A percentile compares a stretch with the other conserved stretches of the same genome.
Evolutionary conservation across 306 rosid species (phyloP).

Genomic region (Cucumis melo): DNA sequence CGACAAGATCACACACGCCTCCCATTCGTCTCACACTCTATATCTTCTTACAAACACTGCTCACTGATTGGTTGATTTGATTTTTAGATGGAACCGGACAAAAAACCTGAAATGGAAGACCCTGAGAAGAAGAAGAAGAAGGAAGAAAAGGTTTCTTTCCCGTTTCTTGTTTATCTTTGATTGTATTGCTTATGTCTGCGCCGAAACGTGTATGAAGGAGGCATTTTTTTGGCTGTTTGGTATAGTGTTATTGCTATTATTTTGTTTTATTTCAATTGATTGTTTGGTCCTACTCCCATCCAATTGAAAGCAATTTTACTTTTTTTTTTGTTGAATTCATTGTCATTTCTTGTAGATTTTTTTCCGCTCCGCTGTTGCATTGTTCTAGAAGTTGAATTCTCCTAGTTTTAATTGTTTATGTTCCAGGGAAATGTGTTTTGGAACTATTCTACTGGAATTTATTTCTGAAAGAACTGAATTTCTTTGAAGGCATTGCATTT

Average conservation of each 20-base stretch:
- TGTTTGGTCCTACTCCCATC: too few relatives aligned
- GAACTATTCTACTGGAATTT: not conserved
- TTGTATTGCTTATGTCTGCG: too few relatives aligned
- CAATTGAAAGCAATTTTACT: not conserved
- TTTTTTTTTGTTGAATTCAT: not conserved
- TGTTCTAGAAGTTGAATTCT: not conserved
- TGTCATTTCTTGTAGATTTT: not conserved
- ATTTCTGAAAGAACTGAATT: not conserved
- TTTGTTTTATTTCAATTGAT: not conserved
- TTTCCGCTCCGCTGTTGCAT: not conserved
- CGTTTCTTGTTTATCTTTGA: not conserved
- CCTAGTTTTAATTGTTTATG: not conserved
- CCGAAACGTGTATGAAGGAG: not conserved
- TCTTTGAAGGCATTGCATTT: not conserved
- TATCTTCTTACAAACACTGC: too few relatives aligned
- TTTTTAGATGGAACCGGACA: constrained; percentile 18
- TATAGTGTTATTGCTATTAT: not conserved
- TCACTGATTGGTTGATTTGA: not conserved
- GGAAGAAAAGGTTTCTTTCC: constrained; percentile 57
- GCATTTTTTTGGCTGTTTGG: not conserved
- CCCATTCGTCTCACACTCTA: too few relatives aligned
- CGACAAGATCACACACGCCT: too few relatives aligned
- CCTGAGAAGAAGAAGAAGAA: constrained; percentile 91
- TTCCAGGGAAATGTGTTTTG: not conserved
- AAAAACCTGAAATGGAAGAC: constrained; percentile 37